phyloP scores from a whole-genome alignment of 139 green algal species.

The Haematococcus lacustris region DNA sequence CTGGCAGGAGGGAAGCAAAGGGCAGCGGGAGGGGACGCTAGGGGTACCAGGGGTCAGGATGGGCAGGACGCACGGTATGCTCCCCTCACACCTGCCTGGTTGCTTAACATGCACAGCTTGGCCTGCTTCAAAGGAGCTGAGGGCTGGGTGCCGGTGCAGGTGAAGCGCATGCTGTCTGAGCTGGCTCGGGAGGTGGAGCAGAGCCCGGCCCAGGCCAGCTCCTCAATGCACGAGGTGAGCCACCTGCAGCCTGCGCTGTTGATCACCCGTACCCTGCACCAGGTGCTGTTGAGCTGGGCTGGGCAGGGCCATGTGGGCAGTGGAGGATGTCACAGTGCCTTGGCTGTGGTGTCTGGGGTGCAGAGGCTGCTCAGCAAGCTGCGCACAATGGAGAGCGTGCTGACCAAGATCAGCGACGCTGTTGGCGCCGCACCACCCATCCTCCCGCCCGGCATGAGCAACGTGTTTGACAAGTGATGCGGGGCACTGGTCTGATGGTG shows the following conservation, averaged over 20 bases:
- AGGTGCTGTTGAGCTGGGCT: background rate
- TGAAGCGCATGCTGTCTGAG: slow-evolving; percentile 10
- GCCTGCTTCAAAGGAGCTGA: too few relatives aligned
- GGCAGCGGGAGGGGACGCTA: background rate
- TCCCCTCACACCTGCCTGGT: background rate
- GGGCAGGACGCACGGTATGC: background rate
- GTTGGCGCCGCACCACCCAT: slow-evolving; percentile 14
- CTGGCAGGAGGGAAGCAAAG: background rate
- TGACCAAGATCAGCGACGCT: slow-evolving; percentile 16
- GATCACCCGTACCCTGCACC: background rate
- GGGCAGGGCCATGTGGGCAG: background rate
- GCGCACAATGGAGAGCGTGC: slow-evolving; percentile 2
- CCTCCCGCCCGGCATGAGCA: slow-evolving; percentile 1
- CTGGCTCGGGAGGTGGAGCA: background rate
- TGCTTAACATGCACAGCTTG: background rate
- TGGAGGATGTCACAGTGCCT: background rate
- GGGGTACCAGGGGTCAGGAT: background rate
- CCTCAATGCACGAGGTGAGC: background rate
- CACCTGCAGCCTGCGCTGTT: background rate
- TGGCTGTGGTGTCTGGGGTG: too few relatives aligned
- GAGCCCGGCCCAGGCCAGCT: background rate
- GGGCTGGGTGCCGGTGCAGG: too few relatives aligned
- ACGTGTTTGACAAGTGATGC: too few relatives aligned
- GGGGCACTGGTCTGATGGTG: too few relatives aligned
- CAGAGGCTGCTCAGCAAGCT: background rate